Base-by-base conservation (phyloP, 1,139 yeast species). In the Saccharomyces hybrid region DNA sequence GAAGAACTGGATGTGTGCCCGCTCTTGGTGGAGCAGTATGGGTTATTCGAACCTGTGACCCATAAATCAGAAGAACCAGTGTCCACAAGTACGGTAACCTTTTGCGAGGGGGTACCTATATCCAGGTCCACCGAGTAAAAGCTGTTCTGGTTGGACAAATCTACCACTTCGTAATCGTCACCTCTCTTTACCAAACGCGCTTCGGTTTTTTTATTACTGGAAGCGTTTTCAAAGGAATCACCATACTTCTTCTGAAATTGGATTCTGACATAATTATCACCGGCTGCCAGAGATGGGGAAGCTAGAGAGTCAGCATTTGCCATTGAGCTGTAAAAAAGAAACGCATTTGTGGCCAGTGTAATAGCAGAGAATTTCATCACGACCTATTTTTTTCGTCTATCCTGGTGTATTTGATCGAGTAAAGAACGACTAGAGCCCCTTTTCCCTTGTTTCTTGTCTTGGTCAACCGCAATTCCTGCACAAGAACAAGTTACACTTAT, bases 41-140 rank as follows among this genome's bases (percentile, higher is more conserved):
- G 65, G 49, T 64, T 64, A 19, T 60, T 52, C 3, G 62, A 54
- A 7, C 66, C 64, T 19, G 62, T 60, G n/a, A 84, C 81, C 91
- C 91, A 86, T 56, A 85, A 70, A 66, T 85, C 90, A 5, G 87
- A 77, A 1, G 88, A 83, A 1, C 91, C 91, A 4, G 91, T 85
- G 63, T 86, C 91, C 19, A 86, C 68, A 59, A 83, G 72, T 1
- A 83, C 82, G 7, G 73, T 73, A 29, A 84, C 76, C 8, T 73
- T 66, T 60, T 81, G 83, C 0, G 73, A 66, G 6, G 82, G 77
- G 0, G 86, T 78, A 3, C 93, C 91, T 14, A 85, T 61, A 11
- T 53, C 55, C 28, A 68, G 53, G 4, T 63, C 57, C 3, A 65
- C 67, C 0, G 70, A 62, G 51, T 68, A 68, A 42, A 64, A 67